Percentiles rank a stretch among this genome's conserved stretches.
phyloP scores from a whole-genome alignment of 2,329 filamentous ascomycete species.

The Pseudogymnoascus sp. region DNA sequence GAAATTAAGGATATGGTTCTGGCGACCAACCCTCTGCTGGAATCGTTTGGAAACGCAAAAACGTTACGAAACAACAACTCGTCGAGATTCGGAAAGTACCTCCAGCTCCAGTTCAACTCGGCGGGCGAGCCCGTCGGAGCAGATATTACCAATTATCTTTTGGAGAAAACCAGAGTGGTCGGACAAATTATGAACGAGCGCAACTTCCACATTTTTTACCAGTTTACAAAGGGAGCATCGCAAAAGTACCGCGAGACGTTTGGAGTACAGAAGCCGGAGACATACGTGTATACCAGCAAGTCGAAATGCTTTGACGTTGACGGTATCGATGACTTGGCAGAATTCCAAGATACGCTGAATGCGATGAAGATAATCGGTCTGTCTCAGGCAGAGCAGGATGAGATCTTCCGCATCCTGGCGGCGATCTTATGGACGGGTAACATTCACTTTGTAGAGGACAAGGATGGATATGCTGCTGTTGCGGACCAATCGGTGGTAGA shows the following conservation, averaged over 20 bases:
- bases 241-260: slow-evolving; percentile 78
- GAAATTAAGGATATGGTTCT: slow-evolving; percentile 99
- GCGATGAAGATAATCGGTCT: slow-evolving; percentile 95
- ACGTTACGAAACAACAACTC: slow-evolving; percentile 98
- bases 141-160: slow-evolving; percentile 95
- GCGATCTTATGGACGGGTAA: slow-evolving; percentile 93
- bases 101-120: slow-evolving; percentile 92
- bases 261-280: slow-evolving; percentile 84
- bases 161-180: slow-evolving; percentile 92
- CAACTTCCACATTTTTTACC: slow-evolving; percentile 99
- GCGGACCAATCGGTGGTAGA: slow-evolving; percentile 86
- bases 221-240: slow-evolving; percentile 94
- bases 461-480: slow-evolving; percentile 80
- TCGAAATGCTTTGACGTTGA: slow-evolving; percentile 94
- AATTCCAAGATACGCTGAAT: slow-evolving; percentile 83
- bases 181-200: slow-evolving; percentile 92
- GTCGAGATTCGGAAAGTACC: slow-evolving; percentile 94
- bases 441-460: slow-evolving; percentile 82
- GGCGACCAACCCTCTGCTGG: slow-evolving; percentile 91
- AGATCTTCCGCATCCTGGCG: slow-evolving; percentile 92
- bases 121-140: slow-evolving; percentile 90
- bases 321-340: slow-evolving; percentile 84
- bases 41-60: slow-evolving; percentile 98
- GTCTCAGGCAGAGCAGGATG: slow-evolving; percentile 80
- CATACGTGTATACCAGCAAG: slow-evolving; percentile 86